Evolutionary conservation across 495 filamentous ascomycete species (phyloP).

Genomic region (Aspergillus diversus): DNA sequence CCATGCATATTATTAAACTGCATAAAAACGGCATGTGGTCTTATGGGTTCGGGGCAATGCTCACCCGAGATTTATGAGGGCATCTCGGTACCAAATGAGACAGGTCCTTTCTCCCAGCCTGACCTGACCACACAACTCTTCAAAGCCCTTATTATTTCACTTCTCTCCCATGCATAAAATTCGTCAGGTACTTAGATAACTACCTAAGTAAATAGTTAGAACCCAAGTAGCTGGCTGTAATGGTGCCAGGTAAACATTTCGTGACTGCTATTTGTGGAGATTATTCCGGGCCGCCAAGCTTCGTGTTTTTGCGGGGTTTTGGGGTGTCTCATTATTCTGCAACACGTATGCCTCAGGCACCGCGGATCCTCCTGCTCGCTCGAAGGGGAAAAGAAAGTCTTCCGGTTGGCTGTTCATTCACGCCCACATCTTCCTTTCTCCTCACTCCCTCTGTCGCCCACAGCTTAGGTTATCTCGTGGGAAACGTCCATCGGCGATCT

Average conservation of each 20-base stretch:
- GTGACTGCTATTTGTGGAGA: conserved; percentile 6
- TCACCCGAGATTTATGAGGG: conserved; percentile 32
- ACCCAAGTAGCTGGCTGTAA: neutral
- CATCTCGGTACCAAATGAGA: conserved; percentile 10
- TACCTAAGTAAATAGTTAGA: too few species aligned
- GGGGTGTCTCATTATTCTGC: conserved; percentile 22
- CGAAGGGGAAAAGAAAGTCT: neutral
- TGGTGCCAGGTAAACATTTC: neutral
- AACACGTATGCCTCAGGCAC: conserved; percentile 32
- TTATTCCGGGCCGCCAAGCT: neutral
- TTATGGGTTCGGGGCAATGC: conserved; percentile 38
- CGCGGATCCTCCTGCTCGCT: neutral
- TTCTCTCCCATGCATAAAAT: too few species aligned
- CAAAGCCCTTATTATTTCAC: too few species aligned
- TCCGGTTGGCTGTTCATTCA: neutral
- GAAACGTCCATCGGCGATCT: conserved; percentile 21
- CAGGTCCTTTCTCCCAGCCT: neutral
- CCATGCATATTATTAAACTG: too few species aligned
- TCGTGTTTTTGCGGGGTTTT: conserved; percentile 17
- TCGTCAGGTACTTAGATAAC: too few species aligned
- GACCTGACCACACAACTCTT: neutral
- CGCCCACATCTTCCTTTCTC: neutral
- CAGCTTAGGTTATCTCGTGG: conserved; percentile 8
- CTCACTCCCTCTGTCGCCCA: conserved; percentile 5
- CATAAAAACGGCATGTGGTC: too few species aligned